These are phyloP conservation scores for Taiozyma sp. DNA, from an alignment of 1,139 yeast genomes.

Conservation along the genomic window DNA sequence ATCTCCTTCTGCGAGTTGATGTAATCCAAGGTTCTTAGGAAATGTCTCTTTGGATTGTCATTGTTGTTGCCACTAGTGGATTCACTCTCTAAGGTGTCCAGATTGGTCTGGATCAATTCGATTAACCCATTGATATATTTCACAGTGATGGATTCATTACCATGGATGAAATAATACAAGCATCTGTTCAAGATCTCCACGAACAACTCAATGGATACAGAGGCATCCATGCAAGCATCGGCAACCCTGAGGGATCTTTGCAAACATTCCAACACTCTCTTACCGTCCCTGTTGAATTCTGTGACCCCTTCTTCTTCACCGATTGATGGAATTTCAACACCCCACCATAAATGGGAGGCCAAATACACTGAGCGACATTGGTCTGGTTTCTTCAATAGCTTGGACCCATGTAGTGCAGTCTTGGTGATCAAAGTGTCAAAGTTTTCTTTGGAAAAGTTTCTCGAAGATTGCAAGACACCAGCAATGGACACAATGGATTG, in stretches of 20 bases:
- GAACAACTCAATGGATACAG: slow-evolving; percentile 74
- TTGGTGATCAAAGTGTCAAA: slow-evolving; percentile 82
- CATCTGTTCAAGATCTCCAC: slow-evolving; percentile 87
- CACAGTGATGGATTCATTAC: slow-evolving; percentile 65
- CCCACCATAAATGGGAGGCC: slow-evolving; percentile 96
- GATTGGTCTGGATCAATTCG: slow-evolving; percentile 74
- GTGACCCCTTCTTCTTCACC: slow-evolving; percentile 44
- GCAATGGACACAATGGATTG: slow-evolving; percentile 51
- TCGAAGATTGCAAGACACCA: slow-evolving; percentile 56
- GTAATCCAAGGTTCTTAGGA: slow-evolving; percentile 64
- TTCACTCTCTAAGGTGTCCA: slow-evolving; percentile 44
- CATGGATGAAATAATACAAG: slow-evolving; percentile 79
- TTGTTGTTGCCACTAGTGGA: slow-evolving; percentile 32
- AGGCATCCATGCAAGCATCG: slow-evolving; percentile 87
- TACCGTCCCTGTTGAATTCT: slow-evolving; percentile 47
- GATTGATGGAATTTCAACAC: slow-evolving; percentile 52
- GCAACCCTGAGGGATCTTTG: slow-evolving; percentile 83
- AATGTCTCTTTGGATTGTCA: slow-evolving; percentile 40
- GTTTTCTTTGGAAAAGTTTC: slow-evolving; percentile 45
- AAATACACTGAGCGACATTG: slow-evolving; percentile 88
- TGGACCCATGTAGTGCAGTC: slow-evolving; percentile 83
- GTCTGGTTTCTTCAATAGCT: slow-evolving; percentile 84
- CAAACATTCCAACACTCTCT: slow-evolving; percentile 61
- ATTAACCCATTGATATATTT: slow-evolving; percentile 82
- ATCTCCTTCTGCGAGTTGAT: slow-evolving; percentile 61